Conservation (phyloP, 2,329 filamentous ascomycete genomes). For the Fusarium ramigenum region DNA sequence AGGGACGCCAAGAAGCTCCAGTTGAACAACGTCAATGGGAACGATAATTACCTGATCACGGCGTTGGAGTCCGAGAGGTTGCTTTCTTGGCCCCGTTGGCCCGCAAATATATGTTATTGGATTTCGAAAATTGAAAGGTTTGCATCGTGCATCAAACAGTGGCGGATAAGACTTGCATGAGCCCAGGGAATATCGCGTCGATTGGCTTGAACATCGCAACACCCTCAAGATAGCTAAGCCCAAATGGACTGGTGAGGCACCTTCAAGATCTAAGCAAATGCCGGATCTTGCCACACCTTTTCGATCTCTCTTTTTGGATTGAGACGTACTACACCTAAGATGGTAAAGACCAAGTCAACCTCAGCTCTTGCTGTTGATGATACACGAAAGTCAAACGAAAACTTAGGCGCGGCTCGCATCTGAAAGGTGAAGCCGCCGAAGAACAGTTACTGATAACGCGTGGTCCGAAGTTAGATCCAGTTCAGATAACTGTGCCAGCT, state of each 20-base stretch:
- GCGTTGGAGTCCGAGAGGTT: conserved; percentile 2
- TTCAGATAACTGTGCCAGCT: background rate
- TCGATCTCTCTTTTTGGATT: background rate
- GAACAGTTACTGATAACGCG: background rate
- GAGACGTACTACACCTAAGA: conserved; percentile 14
- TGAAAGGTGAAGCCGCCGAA: background rate
- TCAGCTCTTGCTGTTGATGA: background rate
- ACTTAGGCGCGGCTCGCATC: conserved; percentile 7
- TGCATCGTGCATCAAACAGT: background rate
- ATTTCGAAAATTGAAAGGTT: conserved; percentile 3
- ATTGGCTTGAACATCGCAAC: conserved; percentile 16
- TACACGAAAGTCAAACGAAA: conserved; percentile 5
- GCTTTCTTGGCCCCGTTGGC: conserved; percentile 7
- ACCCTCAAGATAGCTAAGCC: conserved; percentile 7
- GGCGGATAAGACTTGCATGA: conserved; percentile 24
- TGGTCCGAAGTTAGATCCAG: conserved; percentile 16
- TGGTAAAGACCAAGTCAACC: conserved; percentile 15
- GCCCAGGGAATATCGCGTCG: background rate
- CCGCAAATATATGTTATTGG: conserved; percentile 8
- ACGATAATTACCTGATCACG: conserved; percentile 15
- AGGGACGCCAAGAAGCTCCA: background rate
- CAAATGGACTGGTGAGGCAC: conserved; percentile 5
- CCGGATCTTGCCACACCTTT: conserved; percentile 35
- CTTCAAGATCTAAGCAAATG: conserved; percentile 27
- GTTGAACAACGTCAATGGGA: background rate